These are phyloP conservation scores for Penicillium daleae DNA, from an alignment of 495 filamentous ascomycete species.

Conservation along the genomic window DNA sequence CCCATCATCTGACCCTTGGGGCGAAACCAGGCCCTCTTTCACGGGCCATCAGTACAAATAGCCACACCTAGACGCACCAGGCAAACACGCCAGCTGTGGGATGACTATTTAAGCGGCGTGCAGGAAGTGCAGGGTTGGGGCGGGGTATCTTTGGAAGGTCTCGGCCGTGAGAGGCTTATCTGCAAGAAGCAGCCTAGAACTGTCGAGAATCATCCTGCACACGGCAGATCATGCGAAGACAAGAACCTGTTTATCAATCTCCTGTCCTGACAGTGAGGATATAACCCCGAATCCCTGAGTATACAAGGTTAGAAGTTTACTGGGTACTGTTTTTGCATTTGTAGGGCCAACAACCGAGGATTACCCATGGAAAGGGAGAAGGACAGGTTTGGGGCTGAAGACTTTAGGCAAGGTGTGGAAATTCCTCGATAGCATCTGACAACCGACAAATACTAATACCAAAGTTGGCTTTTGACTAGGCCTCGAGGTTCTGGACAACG, in stretches of 20 bases:
- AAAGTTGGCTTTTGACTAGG: constrained; percentile 16
- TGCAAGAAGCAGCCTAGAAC: constrained; percentile 7
- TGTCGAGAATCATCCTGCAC: constrained; percentile 2
- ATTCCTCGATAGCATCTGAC: neutral
- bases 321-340: neutral
- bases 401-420: constrained; percentile 15
- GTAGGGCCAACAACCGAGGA: neutral
- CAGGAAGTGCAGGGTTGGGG: constrained; percentile 10
- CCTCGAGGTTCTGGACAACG: constrained; percentile 30
- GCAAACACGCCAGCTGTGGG: constrained; percentile 4
- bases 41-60: constrained; percentile 2
- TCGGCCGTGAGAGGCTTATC: constrained; percentile 10
- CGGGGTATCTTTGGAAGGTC: constrained; percentile 17
- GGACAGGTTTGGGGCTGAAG: constrained; percentile 18
- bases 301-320: neutral
- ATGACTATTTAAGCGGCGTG: constrained; percentile 23
- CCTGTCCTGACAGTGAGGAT: neutral
- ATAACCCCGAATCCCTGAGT: constrained; percentile 4
- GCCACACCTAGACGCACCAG: constrained; percentile 1
- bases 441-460: neutral
- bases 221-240: constrained; percentile 8
- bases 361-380: constrained; percentile 18
- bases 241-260: neutral
- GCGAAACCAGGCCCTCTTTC: neutral
- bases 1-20: constrained; percentile 3